These are phyloP conservation scores for Nakazawaea wyomingensis DNA, from an alignment of 805 yeast genomes.

Conservation along the genomic window DNA sequence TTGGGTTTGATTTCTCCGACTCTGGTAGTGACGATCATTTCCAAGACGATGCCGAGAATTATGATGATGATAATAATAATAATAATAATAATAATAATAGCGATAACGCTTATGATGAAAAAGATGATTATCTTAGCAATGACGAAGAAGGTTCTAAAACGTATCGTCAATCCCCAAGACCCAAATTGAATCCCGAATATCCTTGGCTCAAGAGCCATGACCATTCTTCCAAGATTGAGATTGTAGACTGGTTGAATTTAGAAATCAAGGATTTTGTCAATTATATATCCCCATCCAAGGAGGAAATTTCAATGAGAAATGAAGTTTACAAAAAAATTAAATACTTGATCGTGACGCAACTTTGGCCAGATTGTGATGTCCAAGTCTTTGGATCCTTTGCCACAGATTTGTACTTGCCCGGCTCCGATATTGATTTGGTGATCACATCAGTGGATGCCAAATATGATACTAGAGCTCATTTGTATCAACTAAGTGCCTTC, in stretches of 20 bases:
- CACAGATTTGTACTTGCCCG: conserved; percentile 88
- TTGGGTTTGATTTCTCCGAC: conserved; percentile 45
- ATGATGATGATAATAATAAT: conserved; percentile 19
- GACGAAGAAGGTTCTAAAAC: conserved; percentile 30
- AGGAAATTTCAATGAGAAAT: conserved; percentile 67
- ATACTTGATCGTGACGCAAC: conserved; percentile 38
- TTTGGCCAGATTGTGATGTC: conserved; percentile 78
- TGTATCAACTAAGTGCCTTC: conserved; percentile 69
- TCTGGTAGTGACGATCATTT: conserved; percentile 22
- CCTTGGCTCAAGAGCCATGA: conserved; percentile 83
- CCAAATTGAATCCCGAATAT: conserved; percentile 31
- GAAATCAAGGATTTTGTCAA: conserved; percentile 82
- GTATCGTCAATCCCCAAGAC: conserved; percentile 20
- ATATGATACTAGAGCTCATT: conserved; percentile 55
- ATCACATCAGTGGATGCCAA: conserved; percentile 57
- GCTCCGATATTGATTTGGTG: conserved; percentile 94
- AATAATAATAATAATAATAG: conserved; percentile 37
- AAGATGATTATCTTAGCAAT: conserved; percentile 39
- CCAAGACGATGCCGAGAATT: background rate
- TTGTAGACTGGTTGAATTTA: conserved; percentile 80
- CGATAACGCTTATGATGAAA: conserved; percentile 37
- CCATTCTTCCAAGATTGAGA: conserved; percentile 69
- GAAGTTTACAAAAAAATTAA: conserved; percentile 57
- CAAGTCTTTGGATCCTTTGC: conserved; percentile 94
- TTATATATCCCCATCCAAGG: conserved; percentile 78